phyloP scores from a whole-genome alignment of 2,329 filamentous ascomycete genomes.

The Aureobasidium sp. region DNA sequence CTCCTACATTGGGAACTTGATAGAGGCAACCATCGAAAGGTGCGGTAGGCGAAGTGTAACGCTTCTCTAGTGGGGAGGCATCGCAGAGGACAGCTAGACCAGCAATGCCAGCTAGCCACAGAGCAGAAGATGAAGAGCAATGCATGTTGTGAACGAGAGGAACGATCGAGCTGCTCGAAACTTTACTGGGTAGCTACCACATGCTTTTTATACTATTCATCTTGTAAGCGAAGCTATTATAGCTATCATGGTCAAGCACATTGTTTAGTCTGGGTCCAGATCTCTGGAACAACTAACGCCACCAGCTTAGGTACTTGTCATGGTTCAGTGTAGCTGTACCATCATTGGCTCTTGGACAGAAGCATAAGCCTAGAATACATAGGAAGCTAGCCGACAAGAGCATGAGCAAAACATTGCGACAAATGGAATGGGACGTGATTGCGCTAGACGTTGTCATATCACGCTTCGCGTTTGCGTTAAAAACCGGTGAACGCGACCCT shows the following conservation, averaged over 20 bases:
- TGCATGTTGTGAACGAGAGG: not conserved
- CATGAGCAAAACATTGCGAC: not conserved
- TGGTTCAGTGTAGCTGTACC: not conserved
- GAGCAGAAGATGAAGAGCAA: not conserved
- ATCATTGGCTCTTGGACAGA: not conserved
- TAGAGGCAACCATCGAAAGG: constrained; percentile 1
- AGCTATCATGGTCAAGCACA: not conserved
- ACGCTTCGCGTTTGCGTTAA: not conserved
- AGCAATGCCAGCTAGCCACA: not conserved
- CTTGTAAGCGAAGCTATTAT: not conserved
- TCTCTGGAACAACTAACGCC: not conserved
- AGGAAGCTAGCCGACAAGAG: not conserved
- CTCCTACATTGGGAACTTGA: not conserved
- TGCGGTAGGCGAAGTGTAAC: not conserved
- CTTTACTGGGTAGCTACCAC: not conserved
- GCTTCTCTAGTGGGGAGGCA: not conserved
- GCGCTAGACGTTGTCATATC: not conserved
- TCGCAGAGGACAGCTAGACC: not conserved
- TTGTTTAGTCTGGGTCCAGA: not conserved
- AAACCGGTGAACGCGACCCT: not conserved
- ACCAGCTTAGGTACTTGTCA: not conserved
- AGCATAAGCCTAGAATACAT: not conserved
- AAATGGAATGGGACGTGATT: not conserved
- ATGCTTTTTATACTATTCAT: not conserved
- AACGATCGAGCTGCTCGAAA: not conserved